Conservation (phyloP, 2,329 filamentous ascomycete genomes). For the Sphaerulina populicola region DNA sequence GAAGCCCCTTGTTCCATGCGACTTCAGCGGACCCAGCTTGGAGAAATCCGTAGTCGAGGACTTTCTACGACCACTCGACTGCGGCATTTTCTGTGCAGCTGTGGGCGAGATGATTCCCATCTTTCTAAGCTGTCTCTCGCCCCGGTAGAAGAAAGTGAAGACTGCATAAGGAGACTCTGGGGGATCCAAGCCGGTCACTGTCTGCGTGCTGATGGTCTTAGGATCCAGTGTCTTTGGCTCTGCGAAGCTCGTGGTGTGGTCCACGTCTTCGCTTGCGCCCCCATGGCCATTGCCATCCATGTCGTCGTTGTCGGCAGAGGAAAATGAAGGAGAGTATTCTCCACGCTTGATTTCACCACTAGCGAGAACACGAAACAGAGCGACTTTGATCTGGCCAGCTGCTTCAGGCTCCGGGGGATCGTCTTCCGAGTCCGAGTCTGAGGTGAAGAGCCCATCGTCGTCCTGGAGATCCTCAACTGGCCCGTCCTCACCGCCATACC, state of each 20-base stretch:
- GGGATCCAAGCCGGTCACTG: conserved; percentile 94
- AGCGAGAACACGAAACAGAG: conserved; percentile 87
- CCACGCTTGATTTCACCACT: conserved; percentile 96
- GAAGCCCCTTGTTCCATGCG: conserved; percentile 82
- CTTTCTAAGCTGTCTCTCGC: conserved; percentile 89
- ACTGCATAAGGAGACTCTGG: conserved; percentile 92
- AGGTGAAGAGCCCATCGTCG: conserved; percentile 56
- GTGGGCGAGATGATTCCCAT: conserved; percentile 75
- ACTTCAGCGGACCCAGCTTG: conserved; percentile 72
- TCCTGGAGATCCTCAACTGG: conserved; percentile 62
- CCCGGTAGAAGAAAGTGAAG: conserved; percentile 96
- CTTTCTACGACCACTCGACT: conserved; percentile 59
- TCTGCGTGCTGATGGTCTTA: conserved; percentile 96
- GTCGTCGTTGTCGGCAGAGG: conserved; percentile 91
- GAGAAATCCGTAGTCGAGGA: conserved; percentile 80
- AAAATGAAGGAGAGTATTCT: conserved; percentile 95
- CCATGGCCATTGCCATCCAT: conserved; percentile 48
- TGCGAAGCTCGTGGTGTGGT: conserved; percentile 95
- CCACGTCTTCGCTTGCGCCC: conserved; percentile 69
- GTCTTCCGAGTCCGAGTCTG: conserved; percentile 64
- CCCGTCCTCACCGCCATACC: conserved; percentile 70
- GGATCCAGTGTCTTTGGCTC: conserved; percentile 94
- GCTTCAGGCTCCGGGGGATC: conserved; percentile 85
- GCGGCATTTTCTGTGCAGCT: conserved; percentile 52
- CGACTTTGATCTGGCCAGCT: conserved; percentile 95